Percentiles rank a stretch among this genome's conserved stretches.
These are phyloP conservation scores for Phylloporus scabripes DNA, from an alignment of 768 basidiomycete species.

Conservation along the genomic window DNA sequence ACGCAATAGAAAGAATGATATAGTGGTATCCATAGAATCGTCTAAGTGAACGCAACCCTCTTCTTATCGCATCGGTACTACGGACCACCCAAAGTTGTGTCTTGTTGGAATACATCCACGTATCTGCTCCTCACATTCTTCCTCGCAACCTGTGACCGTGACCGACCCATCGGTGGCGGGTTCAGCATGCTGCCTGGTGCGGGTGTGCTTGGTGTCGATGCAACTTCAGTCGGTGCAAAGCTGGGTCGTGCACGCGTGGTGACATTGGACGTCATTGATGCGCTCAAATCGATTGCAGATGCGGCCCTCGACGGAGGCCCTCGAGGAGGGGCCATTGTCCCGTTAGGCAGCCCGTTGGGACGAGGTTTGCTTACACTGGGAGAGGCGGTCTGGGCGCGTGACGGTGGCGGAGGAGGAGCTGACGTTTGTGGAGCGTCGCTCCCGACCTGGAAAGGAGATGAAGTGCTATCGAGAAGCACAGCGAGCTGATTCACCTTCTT, in stretches of 20 bases:
- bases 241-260: slow-evolving; percentile 61
- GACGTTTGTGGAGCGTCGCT: slow-evolving; percentile 48
- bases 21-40: slow-evolving; percentile 13
- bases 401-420: slow-evolving; percentile 68
- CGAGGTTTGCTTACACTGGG: slow-evolving; percentile 48
- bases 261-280: slow-evolving; percentile 47
- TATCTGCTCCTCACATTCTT: slow-evolving; percentile 78
- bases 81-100: slow-evolving; percentile 23
- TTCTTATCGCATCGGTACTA: not conserved
- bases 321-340: slow-evolving; percentile 9
- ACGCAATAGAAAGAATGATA: slow-evolving; percentile 14
- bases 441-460: slow-evolving; percentile 41
- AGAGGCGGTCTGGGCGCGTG: slow-evolving; percentile 81
- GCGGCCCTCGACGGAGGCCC: slow-evolving; percentile 41
- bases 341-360: slow-evolving; percentile 29
- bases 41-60: not conserved
- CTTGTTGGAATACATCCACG: slow-evolving; percentile 83
- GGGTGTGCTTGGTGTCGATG: slow-evolving; percentile 33
- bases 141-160: slow-evolving; percentile 57
- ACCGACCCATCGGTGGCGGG: slow-evolving; percentile 41
- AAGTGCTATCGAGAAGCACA: not conserved
- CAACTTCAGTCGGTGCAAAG: slow-evolving; percentile 46
- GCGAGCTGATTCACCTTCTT: slow-evolving; percentile 58
- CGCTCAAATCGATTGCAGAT: slow-evolving; percentile 58
- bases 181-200: slow-evolving; percentile 14